Evolutionary conservation across 495 filamentous ascomycete genomes (phyloP).

Genomic region (Aspergillus nidulans): DNA sequence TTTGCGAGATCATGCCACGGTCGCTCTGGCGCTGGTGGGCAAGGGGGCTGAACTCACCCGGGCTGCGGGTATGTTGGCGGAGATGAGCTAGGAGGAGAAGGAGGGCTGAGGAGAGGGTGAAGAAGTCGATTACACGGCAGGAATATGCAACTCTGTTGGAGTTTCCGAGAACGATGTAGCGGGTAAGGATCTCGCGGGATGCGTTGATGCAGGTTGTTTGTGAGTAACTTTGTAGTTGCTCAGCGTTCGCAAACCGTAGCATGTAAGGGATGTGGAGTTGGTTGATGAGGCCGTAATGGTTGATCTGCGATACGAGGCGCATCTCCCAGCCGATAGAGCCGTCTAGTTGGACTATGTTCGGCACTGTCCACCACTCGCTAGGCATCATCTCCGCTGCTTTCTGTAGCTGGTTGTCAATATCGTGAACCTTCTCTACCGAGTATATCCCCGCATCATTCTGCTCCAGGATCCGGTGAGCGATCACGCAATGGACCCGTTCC

Average conservation of each 20-base stretch:
- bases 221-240: slow-evolving; percentile 25
- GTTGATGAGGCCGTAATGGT: slow-evolving; percentile 34
- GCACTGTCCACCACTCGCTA: slow-evolving; percentile 34
- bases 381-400: slow-evolving; percentile 33
- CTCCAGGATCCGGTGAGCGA: slow-evolving; percentile 40
- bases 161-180: slow-evolving; percentile 36
- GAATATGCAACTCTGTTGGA: slow-evolving; percentile 27
- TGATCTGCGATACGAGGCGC: slow-evolving; percentile 30
- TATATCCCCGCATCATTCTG: slow-evolving; percentile 28
- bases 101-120: slow-evolving; percentile 43
- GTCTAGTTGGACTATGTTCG: neutral
- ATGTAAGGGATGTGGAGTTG: slow-evolving; percentile 32
- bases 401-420: slow-evolving; percentile 42
- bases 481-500: slow-evolving; percentile 21
- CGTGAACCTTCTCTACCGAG: slow-evolving; percentile 20
- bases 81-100: slow-evolving; percentile 27
- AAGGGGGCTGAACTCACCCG: slow-evolving; percentile 15
- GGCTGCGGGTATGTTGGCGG: slow-evolving; percentile 19
- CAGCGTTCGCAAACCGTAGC: slow-evolving; percentile 13
- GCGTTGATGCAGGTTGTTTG: slow-evolving; percentile 37
- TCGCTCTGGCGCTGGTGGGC: slow-evolving; percentile 38
- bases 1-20: slow-evolving; percentile 40
- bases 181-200: slow-evolving; percentile 41
- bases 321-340: slow-evolving; percentile 1
- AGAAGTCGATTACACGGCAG: slow-evolving; percentile 49